Evolutionary conservation across 2,329 filamentous ascomycete species (phyloP).

Genomic region (Aspergillus neoniger): DNA sequence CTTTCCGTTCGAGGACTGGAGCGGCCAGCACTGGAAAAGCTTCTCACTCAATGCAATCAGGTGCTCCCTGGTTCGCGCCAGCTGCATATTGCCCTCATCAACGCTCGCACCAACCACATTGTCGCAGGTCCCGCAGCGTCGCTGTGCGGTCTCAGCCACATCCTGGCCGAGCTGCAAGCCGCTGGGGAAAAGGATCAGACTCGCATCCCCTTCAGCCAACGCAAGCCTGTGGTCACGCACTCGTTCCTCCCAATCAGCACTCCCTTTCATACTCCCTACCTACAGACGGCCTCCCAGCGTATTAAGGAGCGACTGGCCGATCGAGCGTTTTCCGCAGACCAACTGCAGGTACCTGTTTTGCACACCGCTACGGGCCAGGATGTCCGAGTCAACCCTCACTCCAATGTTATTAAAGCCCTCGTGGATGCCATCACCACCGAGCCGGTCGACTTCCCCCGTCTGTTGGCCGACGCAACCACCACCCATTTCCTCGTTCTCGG

Average conservation of each 20-base stretch:
- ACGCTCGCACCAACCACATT: constrained; percentile 12
- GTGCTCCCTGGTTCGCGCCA: not conserved
- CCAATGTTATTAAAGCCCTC: not conserved
- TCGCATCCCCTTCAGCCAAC: constrained; percentile 33
- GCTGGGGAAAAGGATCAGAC: not conserved
- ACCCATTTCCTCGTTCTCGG: not conserved
- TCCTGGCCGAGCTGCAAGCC: not conserved
- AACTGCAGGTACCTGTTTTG: not conserved
- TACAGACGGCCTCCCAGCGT: not conserved
- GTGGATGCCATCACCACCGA: not conserved
- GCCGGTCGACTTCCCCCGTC: not conserved
- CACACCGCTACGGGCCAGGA: not conserved
- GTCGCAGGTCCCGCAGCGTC: constrained; percentile 23
- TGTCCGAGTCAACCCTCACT: not conserved
- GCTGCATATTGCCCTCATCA: not conserved
- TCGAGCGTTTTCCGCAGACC: not conserved
- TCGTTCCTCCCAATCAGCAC: constrained; percentile 43
- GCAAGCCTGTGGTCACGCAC: constrained; percentile 29
- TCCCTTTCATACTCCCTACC: constrained; percentile 36
- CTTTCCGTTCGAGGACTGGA: not conserved
- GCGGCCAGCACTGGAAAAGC: not conserved
- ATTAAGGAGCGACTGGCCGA: not conserved
- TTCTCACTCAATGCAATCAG: not conserved
- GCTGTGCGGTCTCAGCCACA: constrained; percentile 14
- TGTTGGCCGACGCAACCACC: not conserved